A percentile compares a stretch with the other conserved stretches of the same genome.
Evolutionary conservation across 768 basidiomycete species (phyloP).

Genomic region (Naematelia aurantialba): DNA sequence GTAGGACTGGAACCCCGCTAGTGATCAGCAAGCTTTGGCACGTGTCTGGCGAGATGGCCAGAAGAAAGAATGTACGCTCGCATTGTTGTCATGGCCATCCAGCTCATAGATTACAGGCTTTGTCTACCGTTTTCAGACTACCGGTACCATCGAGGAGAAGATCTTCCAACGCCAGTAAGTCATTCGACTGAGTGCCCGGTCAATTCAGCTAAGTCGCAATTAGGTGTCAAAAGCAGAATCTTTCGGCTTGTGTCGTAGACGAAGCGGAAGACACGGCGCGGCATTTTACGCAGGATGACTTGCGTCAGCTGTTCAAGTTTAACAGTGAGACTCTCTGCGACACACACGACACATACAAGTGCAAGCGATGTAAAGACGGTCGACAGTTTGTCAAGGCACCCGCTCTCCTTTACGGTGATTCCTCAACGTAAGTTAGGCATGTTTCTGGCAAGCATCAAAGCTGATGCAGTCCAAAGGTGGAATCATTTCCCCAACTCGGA

Average conservation of each 20-base stretch:
- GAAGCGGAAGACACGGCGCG: slow-evolving; percentile 93
- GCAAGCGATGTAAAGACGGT: slow-evolving; percentile 67
- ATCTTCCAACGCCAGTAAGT: slow-evolving; percentile 92
- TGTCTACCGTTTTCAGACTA: slow-evolving; percentile 95
- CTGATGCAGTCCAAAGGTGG: slow-evolving; percentile 61
- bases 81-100: not conserved
- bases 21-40: slow-evolving; percentile 95
- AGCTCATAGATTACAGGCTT: slow-evolving; percentile 61
- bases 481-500: slow-evolving; percentile 92
- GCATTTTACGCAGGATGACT: slow-evolving; percentile 84
- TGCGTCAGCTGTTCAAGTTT: slow-evolving; percentile 86
- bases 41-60: slow-evolving; percentile 99
- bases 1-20: slow-evolving; percentile 94
- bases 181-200: not conserved
- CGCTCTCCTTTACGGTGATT: slow-evolving; percentile 89
- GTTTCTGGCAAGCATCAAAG: no score
- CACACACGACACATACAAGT: slow-evolving; percentile 96
- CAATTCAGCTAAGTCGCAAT: not conserved
- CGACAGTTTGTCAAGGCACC: slow-evolving; percentile 76
- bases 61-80: slow-evolving; percentile 89
- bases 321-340: slow-evolving; percentile 82
- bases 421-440: slow-evolving; percentile 74
- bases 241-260: slow-evolving; percentile 97
- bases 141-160: slow-evolving; percentile 97
- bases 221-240: slow-evolving; percentile 74